Conservation (phyloP, 1,284 basidiomycete genomes). For the Coniferiporia weirii region DNA sequence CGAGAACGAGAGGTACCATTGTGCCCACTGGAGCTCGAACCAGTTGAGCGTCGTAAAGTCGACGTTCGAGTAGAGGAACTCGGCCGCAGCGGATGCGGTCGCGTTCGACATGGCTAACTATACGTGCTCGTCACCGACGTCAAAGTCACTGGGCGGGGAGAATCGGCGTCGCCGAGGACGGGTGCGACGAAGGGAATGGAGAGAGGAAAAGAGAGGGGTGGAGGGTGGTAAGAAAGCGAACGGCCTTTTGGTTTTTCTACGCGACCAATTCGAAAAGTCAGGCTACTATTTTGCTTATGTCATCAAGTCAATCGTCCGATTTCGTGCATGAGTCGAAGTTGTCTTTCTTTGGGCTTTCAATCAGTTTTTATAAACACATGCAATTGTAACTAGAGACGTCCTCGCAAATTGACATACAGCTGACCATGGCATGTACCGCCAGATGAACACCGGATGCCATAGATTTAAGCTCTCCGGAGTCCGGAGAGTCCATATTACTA, state of each 20-base stretch:
- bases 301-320: background rate
- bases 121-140: background rate
- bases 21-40: slow-evolving; percentile 76
- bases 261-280: slow-evolving; percentile 4
- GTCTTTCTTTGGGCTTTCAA: too few relatives aligned
- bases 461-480: too few relatives aligned
- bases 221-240: background rate
- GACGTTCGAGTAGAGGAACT: slow-evolving; percentile 50
- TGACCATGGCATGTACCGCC: too few relatives aligned
- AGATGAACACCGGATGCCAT: too few relatives aligned
- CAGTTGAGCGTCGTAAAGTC: slow-evolving; percentile 68
- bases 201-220: background rate
- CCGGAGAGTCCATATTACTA: too few relatives aligned
- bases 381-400: too few relatives aligned
- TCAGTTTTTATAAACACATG: too few relatives aligned
- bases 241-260: background rate
- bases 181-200: background rate
- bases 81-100: slow-evolving; percentile 25
- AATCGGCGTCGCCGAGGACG: background rate
- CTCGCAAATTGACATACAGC: too few relatives aligned
- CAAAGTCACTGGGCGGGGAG: background rate
- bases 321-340: background rate
- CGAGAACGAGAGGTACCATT: slow-evolving; percentile 82
- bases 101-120: slow-evolving; percentile 27
- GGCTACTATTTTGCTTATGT: background rate